These are phyloP conservation scores for Calonectria pteridis DNA, from an alignment of 2,329 filamentous ascomycete genomes.

Conservation along the genomic window DNA sequence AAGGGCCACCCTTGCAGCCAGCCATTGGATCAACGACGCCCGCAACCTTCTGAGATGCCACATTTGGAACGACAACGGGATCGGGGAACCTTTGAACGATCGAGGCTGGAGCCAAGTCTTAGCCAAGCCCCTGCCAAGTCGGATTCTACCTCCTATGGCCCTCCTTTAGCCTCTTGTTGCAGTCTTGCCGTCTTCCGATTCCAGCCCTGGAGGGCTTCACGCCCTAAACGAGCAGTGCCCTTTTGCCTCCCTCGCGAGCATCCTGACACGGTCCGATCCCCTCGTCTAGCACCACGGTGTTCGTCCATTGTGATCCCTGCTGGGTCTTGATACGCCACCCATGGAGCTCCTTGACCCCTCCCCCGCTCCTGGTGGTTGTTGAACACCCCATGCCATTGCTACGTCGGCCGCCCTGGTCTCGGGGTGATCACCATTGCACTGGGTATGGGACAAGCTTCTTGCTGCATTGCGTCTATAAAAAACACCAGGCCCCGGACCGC, in stretches of 20 bases:
- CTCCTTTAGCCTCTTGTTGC: background rate
- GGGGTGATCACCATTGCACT: background rate
- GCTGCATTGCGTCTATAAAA: background rate
- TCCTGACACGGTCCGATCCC: background rate
- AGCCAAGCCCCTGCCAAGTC: constrained; percentile 18
- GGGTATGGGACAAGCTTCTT: background rate
- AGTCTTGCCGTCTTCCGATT: constrained; percentile 1
- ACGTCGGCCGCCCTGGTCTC: background rate
- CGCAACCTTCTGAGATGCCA: constrained; percentile 18
- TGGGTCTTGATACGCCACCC: background rate
- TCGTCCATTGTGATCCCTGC: constrained; percentile 15
- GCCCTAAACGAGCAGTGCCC: background rate
- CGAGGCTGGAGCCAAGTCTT: constrained; percentile 5
- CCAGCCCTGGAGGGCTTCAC: background rate
- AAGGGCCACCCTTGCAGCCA: background rate
- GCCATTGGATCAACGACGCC: constrained; percentile 7
- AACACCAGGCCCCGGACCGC: background rate
- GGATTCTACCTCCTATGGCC: background rate
- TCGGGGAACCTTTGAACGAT: background rate
- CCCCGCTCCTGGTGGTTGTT: background rate
- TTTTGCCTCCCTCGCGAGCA: background rate
- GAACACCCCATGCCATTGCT: background rate
- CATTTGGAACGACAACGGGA: background rate
- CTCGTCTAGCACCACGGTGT: background rate
- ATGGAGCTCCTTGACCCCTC: background rate